Conservation (phyloP, 768 basidiomycete species). For the Lactarius sanguifluus region DNA sequence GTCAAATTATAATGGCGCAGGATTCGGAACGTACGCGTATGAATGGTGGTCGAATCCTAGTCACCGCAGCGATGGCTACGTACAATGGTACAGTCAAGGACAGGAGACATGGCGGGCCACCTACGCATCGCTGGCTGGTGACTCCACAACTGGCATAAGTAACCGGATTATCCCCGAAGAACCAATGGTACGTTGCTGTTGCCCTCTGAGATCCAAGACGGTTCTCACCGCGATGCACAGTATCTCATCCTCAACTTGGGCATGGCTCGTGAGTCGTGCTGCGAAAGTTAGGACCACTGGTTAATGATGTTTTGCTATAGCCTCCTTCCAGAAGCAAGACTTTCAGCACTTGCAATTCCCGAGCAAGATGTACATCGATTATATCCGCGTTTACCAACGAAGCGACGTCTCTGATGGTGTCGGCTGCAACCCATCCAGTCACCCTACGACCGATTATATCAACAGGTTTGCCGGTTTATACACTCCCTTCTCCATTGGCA, state of each 20-base stretch:
- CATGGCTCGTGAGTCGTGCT: conserved; percentile 53
- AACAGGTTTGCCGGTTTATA: conserved; percentile 44
- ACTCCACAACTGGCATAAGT: conserved; percentile 55
- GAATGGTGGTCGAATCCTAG: conserved; percentile 82
- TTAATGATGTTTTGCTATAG: conserved; percentile 31
- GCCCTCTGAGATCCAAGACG: conserved; percentile 25
- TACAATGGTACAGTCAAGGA: conserved; percentile 79
- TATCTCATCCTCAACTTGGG: conserved; percentile 86
- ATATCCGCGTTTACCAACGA: conserved; percentile 86
- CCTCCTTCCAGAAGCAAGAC: conserved; percentile 72
- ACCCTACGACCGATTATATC: conserved; percentile 84
- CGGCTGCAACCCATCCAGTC: conserved; percentile 74
- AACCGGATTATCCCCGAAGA: conserved; percentile 80
- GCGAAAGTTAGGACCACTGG: conserved; percentile 9
- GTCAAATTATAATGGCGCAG: conserved; percentile 53
- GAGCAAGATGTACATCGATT: conserved; percentile 80
- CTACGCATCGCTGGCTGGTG: conserved; percentile 64
- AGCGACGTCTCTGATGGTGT: conserved; percentile 63
- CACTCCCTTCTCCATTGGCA: background rate
- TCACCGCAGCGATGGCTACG: conserved; percentile 64
- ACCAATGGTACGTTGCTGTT: conserved; percentile 68
- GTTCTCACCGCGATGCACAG: conserved; percentile 40
- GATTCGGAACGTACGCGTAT: conserved; percentile 64
- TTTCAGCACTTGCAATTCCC: conserved; percentile 76
- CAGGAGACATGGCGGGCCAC: conserved; percentile 70